Evolutionary conservation across 139 green algal species (phyloP), one percentile per base, ranked within the genome.

Genomic region (Chloropicon primus): DNA sequence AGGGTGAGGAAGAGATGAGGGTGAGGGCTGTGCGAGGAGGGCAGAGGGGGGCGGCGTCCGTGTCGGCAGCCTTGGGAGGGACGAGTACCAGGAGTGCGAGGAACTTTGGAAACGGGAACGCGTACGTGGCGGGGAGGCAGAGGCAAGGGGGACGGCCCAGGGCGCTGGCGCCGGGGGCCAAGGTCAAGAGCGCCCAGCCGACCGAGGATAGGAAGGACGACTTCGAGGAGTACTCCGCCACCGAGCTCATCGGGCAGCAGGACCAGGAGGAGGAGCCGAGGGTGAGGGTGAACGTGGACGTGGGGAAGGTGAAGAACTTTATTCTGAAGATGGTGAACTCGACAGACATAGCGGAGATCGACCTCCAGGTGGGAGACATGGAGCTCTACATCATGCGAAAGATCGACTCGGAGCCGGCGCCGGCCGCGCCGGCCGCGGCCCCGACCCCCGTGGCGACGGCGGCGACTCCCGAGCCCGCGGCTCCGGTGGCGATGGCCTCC

Each of bases 301-400:
- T 62, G 10, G 5, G 10, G 10, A 62, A 62, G 41, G 41, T 62
- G 10, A 62, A 62, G 41, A 62, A 17, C 41, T 62, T 62, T 62
- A 5, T 62, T 17, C 5, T 62, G 41, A 62, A 62, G 10, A 17
- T 62, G 41, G 41, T 62, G 41, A 17, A 62, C 10, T n/a, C 41
- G 54, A 97, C 91, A 2, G 89, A 93, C 24, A 89, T 97, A 72
- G 90, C 89, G 2, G 86, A 96, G 80, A 73, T 96, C 72, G 78
- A 93, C n/a, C 79, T 96, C 1, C 85, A 95, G 87, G 87, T 93
- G 71, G 17, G 41, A 24, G 24, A 23, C 2, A 74, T 94, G 62
- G 78, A 89, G 28, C 81, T 96, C 53, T 87, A 85, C 5, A 86
- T 96, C 1, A 81, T 84, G 26, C 86, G 90, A 74, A 90, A 84